phyloP scores from a whole-genome alignment of 1,284 basidiomycete genomes.

The Ceratobasidium sp. region DNA sequence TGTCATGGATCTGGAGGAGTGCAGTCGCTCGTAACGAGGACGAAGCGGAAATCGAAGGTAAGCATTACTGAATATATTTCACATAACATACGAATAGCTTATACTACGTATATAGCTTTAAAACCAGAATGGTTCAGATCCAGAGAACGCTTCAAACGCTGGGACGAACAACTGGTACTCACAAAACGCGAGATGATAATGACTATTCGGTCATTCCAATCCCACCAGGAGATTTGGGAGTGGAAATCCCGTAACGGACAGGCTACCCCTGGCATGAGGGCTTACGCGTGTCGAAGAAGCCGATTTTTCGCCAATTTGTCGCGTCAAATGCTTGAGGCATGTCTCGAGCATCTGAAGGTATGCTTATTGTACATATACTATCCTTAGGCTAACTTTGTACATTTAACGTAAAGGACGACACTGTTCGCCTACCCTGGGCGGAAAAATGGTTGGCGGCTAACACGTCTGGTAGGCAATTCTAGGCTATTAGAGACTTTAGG shows the following conservation, averaged over 20 bases:
- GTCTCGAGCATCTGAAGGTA: too few species aligned
- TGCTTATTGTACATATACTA: too few species aligned
- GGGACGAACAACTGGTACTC: slow-evolving; percentile 29
- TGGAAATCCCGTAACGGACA: not conserved
- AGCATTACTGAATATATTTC: not conserved
- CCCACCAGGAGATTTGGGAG: slow-evolving; percentile 13
- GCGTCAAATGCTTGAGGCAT: too few species aligned
- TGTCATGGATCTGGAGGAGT: slow-evolving; percentile 29
- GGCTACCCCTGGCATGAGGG: not conserved
- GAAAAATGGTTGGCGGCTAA: too few species aligned
- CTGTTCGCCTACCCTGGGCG: too few species aligned
- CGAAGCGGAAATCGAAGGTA: slow-evolving; percentile 12
- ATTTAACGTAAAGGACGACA: too few species aligned
- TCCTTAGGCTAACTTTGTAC: too few species aligned
- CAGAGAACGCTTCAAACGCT: slow-evolving; percentile 22
- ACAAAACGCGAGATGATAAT: slow-evolving; percentile 37
- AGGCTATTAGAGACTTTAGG: too few species aligned
- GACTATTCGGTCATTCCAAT: not conserved
- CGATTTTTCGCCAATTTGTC: not conserved
- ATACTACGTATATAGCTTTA: too few species aligned
- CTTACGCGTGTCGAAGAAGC: not conserved
- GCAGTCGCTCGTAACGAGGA: not conserved
- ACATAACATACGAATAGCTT: too few species aligned
- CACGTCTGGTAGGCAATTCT: too few species aligned
- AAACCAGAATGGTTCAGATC: slow-evolving; percentile 26